These are phyloP conservation scores for Allomyces javanicus DNA, from an alignment of 192 early-diverging fungal species.

Conservation along the genomic window DNA sequence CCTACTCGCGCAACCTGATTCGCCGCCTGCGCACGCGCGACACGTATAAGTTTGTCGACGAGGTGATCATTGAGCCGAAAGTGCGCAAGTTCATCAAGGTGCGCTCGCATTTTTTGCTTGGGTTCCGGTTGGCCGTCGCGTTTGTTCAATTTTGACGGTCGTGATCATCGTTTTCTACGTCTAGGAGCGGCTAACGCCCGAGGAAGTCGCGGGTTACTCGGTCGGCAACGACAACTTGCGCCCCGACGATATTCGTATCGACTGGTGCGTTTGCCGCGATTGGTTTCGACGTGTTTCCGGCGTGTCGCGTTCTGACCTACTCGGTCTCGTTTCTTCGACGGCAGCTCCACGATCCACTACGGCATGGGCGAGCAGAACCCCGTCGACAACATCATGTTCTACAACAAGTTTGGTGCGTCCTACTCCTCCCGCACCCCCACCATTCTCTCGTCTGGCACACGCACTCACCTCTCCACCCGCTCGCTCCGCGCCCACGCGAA, in stretches of 20 bases:
- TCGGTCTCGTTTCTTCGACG: too few relatives aligned
- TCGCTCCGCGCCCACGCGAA: too few relatives aligned
- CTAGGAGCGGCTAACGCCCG: neutral
- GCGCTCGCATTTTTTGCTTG: neutral
- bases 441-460: too few relatives aligned
- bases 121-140: neutral
- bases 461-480: too few relatives aligned
- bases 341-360: constrained; percentile 40
- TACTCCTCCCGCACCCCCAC: neutral
- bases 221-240: neutral
- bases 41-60: constrained; percentile 73
- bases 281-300: too few relatives aligned
- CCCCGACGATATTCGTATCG: neutral
- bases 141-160: neutral
- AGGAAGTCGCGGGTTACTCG: neutral
- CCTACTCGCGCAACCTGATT: constrained; percentile 45
- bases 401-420: constrained; percentile 28
- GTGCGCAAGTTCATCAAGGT: neutral
- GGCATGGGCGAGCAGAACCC: constrained; percentile 76
- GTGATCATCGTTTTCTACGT: too few relatives aligned
- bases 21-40: constrained; percentile 55
- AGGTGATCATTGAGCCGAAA: constrained; percentile 26
- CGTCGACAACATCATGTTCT: constrained; percentile 65
- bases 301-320: too few relatives aligned
- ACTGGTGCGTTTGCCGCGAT: neutral